Conservation (phyloP, 192 early-diverging fungal species). For the Coemansia guatemalensis region DNA sequence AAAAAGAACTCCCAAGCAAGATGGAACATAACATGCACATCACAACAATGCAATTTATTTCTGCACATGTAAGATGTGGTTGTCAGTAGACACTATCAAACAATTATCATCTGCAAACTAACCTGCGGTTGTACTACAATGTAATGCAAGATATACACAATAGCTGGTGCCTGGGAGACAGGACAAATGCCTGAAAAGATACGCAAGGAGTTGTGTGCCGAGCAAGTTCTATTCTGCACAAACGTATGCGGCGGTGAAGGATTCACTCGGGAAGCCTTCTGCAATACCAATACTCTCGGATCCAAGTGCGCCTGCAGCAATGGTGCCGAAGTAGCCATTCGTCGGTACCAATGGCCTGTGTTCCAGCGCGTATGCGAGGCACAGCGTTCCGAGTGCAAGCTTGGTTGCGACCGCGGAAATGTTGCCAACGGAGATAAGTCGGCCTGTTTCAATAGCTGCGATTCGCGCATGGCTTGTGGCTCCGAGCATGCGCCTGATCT, state of each 20-base stretch:
- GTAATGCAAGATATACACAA: background rate
- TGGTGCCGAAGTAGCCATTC: conserved; percentile 50
- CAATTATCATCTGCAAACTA: conserved; percentile 4
- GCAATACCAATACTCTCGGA: conserved; percentile 48
- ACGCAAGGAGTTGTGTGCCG: conserved; percentile 53
- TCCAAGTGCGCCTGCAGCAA: conserved; percentile 50
- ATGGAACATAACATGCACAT: background rate
- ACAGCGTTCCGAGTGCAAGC: conserved; percentile 40
- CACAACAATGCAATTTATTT: background rate
- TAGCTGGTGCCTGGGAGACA: conserved; percentile 48
- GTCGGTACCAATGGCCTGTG: conserved; percentile 52
- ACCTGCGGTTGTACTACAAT: conserved; percentile 1
- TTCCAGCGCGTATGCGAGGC: conserved; percentile 56
- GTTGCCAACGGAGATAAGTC: conserved; percentile 26
- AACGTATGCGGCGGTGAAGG: conserved; percentile 53
- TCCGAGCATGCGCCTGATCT: conserved; percentile 36
- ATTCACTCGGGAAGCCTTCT: conserved; percentile 47
- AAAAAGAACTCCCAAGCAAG: no score
- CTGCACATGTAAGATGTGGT: background rate
- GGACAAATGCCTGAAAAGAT: conserved; percentile 49
- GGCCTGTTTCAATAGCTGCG: conserved; percentile 51
- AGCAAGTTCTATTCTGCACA: conserved; percentile 53
- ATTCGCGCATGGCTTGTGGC: conserved; percentile 39
- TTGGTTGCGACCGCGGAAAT: conserved; percentile 34
- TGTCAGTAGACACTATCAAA: background rate